These are phyloP conservation scores for Pythium graminicola DNA, from an alignment of 352 stramenopile genomes.

Conservation along the genomic window DNA sequence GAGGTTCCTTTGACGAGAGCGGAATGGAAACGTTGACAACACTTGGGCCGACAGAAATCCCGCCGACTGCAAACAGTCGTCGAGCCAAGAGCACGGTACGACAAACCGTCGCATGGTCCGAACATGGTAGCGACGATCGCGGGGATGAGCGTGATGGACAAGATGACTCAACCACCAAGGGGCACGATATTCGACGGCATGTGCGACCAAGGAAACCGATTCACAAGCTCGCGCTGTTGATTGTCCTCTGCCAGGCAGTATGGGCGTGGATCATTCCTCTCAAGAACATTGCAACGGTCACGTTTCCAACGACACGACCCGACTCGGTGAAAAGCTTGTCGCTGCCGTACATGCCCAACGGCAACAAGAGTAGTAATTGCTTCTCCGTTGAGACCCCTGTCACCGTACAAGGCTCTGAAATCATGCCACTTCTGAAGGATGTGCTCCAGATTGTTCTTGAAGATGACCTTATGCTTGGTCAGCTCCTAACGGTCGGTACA, in stretches of 20 bases:
- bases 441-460: slow-evolving; percentile 29
- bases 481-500: slow-evolving; percentile 23
- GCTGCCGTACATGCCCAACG: slow-evolving; percentile 8
- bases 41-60: slow-evolving; percentile 11
- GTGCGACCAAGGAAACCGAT: slow-evolving; percentile 9
- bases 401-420: slow-evolving; percentile 21
- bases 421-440: slow-evolving; percentile 24
- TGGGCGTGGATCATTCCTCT: slow-evolving; percentile 34
- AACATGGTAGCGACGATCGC: slow-evolving; percentile 9
- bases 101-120: slow-evolving; percentile 23
- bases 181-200: background rate
- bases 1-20: slow-evolving; percentile 16
- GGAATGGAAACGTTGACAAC: slow-evolving; percentile 21
- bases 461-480: slow-evolving; percentile 18
- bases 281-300: slow-evolving; percentile 37
- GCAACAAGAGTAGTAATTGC: background rate
- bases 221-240: slow-evolving; percentile 19
- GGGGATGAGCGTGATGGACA: slow-evolving; percentile 1
- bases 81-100: slow-evolving; percentile 6
- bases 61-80: background rate
- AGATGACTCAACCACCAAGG: background rate
- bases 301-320: slow-evolving; percentile 28
- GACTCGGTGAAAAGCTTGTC: slow-evolving; percentile 17
- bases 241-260: slow-evolving; percentile 29
- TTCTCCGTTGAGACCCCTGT: slow-evolving; percentile 4